Percentiles rank a stretch among this genome's conserved stretches.
Evolutionary conservation across 345 rosid genomes (phyloP).

Genomic region (Microcos paniculata): DNA sequence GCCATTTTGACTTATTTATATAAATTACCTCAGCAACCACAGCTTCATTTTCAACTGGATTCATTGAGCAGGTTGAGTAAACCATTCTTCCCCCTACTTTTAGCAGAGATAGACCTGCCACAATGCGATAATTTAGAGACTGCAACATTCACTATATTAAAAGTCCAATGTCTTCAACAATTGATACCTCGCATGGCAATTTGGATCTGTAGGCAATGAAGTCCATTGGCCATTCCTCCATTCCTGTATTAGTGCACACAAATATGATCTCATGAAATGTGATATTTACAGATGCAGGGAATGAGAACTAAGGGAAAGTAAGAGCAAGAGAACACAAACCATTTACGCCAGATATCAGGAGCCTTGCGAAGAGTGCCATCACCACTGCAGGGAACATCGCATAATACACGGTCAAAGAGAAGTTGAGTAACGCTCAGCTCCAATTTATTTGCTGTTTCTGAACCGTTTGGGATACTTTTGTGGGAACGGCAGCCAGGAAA

Average conservation of each 20-base stretch:
- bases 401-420: conserved; percentile 85
- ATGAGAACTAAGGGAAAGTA: not conserved
- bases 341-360: conserved; percentile 97
- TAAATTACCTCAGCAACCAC: conserved; percentile 87
- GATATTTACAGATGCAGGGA: not conserved
- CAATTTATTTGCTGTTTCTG: conserved; percentile 30
- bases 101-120: conserved; percentile 70
- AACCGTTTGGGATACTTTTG: conserved; percentile 32
- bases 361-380: conserved; percentile 98
- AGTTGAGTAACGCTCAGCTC: conserved; percentile 50
- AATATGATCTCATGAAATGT: conserved; percentile 3
- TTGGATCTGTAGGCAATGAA: conserved; percentile 82
- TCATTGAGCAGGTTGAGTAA: conserved; percentile 98
- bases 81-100: conserved; percentile 98
- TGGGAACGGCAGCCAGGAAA: conserved; percentile 76
- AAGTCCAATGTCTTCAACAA: conserved; percentile 8
- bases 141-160: not conserved
- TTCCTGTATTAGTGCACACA: conserved; percentile 49
- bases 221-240: conserved; percentile 84
- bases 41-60: conserved; percentile 96
- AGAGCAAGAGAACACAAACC: conserved; percentile 37
- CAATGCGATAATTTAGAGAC: conserved; percentile 11
- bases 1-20: not conserved
- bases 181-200: conserved; percentile 84
- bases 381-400: conserved; percentile 98